Evolutionary conservation across 2,329 filamentous ascomycete genomes (phyloP), one percentile per base, ranked within the genome.

Genomic region (Exutisphaerella laricina): DNA sequence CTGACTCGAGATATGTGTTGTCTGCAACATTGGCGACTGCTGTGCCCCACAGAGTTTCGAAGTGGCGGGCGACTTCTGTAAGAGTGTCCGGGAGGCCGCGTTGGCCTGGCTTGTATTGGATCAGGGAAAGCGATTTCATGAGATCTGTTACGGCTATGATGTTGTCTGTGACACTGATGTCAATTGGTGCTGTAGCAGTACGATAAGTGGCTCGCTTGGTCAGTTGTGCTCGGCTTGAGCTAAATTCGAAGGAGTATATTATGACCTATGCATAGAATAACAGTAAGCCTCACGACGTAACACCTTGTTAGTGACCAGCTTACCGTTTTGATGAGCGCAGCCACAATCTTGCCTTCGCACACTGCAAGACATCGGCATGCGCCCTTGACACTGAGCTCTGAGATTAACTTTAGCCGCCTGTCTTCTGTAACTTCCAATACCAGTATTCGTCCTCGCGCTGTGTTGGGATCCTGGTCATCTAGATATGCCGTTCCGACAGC

Each of bases 401-500:
- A 72, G 12, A 96, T 74, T 30, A 85, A 67, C 57, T 85, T 88
- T 9, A 92, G 75, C 39, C 79, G 79, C 37, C 85, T 78, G 39
- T 87, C 78, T 43, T 78, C 78, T 38, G 86, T 84, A 21, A 97
- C 79, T 38, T 94, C 89, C 22, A 97, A 78, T 0, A 97, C 75
- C 2, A 97, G 61, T 10, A 98, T 85, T 9, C 90, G 80, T 1
- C 92, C 92, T 26, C 78, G 73, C n/a, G 74, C 71, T 10, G 74
- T 68, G 8, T 66, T 69, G 13, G 72, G 66, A 2, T 67, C 67
- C 7, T 76, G 71, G 23, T 52, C 78, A 33, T 86, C 80, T 5
- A 90, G 61, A 56, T 84, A 89, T 42, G 85, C 85, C 0, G 92
- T 97, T 5, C 92, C 92, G 5, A 97, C 78, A n/a, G 97, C 70